A percentile compares a stretch with the other conserved stretches of the same genome.
These are phyloP conservation scores for Fagopyrum tataricum DNA, from an alignment of 148 eudicot genomes.

Conservation along the genomic window DNA sequence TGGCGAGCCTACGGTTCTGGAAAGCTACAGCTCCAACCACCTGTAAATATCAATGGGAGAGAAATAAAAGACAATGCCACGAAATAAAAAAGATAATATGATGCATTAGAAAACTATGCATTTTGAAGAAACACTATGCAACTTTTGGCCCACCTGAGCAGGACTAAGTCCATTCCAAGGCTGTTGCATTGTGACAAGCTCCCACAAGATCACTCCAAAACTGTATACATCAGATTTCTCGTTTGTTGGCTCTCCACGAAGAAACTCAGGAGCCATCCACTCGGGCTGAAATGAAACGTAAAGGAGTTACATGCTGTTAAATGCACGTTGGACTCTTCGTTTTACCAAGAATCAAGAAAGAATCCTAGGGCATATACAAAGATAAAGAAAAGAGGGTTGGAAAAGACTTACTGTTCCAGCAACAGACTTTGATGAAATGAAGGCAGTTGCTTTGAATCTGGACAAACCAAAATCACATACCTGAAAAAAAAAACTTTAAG, in stretches of 20 bases:
- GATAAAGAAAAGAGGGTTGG: neutral
- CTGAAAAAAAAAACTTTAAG: constrained; percentile 23
- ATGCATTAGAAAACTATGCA: too few species aligned
- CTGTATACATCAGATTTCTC: constrained; percentile 97
- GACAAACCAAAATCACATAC: constrained; percentile 99
- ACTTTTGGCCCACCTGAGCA: constrained; percentile 61
- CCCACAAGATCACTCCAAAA: constrained; percentile 96
- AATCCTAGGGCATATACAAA: too few species aligned
- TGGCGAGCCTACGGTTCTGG: constrained; percentile 77
- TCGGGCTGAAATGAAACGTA: constrained; percentile 68
- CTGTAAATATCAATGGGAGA: constrained; percentile 28
- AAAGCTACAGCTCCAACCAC: constrained; percentile 99
- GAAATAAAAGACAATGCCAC: neutral
- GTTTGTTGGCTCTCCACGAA: constrained; percentile 93
- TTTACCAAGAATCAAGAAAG: too few species aligned
- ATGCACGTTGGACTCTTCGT: neutral
- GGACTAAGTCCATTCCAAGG: constrained; percentile 96
- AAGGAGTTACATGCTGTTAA: constrained; percentile 16
- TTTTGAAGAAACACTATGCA: neutral
- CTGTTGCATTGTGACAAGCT: constrained; percentile 89
- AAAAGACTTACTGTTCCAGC: constrained; percentile 82
- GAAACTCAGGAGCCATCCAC: constrained; percentile 99
- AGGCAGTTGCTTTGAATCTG: constrained; percentile 88
- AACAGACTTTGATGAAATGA: constrained; percentile 87
- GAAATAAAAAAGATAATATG: neutral